Base-by-base conservation (phyloP, 495 filamentous ascomycete species). In the Podospora anserina region DNA sequence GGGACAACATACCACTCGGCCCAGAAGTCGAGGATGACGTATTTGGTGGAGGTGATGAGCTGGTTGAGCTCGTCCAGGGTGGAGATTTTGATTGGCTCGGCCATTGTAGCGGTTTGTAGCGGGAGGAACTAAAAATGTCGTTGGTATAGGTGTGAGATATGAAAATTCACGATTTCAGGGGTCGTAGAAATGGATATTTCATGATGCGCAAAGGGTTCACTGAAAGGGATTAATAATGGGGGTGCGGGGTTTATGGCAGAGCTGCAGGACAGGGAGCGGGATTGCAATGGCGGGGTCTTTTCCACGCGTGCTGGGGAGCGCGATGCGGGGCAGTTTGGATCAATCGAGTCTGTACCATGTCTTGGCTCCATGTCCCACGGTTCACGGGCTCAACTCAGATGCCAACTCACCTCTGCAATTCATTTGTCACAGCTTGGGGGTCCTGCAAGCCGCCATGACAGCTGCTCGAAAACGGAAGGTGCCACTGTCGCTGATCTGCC, bases 1-100 rank as follows among this genome's bases (percentile, higher is more conserved):
- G 65, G 82, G 82, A 73, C 88, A 87, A 85, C 88, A 90, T 88
- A 91, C 88, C 88, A 90, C 66, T 83, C 82, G 9, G 87, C 87
- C 75, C 81, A 83, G 79, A 89, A 82, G 70, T 83, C 80, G 26
- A 82, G 69, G 53, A 77, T 74, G 39, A 82, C 77, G 78, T 82
- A 82, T 20, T 78, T 81, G 20, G 75, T 77, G 3, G 75, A 63
- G 0, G 71, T 20, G 69, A 78, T 72, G 64, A 82, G 77, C 9
- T 70, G 44, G 18, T 75, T 60, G 56, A 83, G 77, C 64, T 78
- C 73, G 5, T 56, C 54, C 61, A 70, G 68, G 4, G 78, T 72
- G 65, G 67, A 71, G 70, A 82, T 71, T 70, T 44, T 4, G 39
- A 59, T 60, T 54, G 61, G 20, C 9, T 73, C 62, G 65, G 72